Conservation (phyloP, 306 rosid genomes). For the Phaseolus lunatus region DNA sequence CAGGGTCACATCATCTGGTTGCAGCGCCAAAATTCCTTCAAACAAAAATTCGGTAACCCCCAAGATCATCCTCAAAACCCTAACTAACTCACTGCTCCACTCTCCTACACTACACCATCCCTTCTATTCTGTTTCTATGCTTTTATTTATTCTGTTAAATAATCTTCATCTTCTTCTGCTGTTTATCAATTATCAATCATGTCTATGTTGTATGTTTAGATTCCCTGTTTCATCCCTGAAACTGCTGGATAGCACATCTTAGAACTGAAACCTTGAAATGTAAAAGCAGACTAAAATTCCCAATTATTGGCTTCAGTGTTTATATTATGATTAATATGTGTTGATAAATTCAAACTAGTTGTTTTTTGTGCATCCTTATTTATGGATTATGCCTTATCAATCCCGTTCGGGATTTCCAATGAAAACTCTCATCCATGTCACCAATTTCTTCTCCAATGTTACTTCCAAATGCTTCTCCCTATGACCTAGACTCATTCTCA, state of each 20-base stretch:
- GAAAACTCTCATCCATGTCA: not conserved
- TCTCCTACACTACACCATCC: too few relatives aligned
- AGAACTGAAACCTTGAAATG: too few relatives aligned
- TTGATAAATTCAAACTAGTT: too few relatives aligned
- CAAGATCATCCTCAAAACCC: constrained; percentile 23
- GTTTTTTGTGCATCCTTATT: not conserved
- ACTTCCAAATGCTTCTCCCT: not conserved
- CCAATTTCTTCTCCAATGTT: not conserved
- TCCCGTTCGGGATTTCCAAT: not conserved
- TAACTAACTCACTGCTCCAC: not conserved
- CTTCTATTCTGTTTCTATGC: too few relatives aligned
- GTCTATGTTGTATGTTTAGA: not conserved
- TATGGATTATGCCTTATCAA: not conserved
- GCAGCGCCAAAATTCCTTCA: constrained; percentile 79
- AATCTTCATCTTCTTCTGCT: too few relatives aligned
- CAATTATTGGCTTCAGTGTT: too few relatives aligned
- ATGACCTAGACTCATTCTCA: too few relatives aligned
- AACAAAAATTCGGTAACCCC: constrained; percentile 66
- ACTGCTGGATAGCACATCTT: not conserved
- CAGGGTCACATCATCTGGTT: constrained; percentile 90
- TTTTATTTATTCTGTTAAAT: too few relatives aligned
- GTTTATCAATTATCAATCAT: not conserved
- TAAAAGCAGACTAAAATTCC: too few relatives aligned
- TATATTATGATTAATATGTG: not conserved
- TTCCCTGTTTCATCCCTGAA: too few relatives aligned